Evolutionary conservation across 495 filamentous ascomycete species (phyloP).

Genomic region (Staphylotrichum tortipilum): DNA sequence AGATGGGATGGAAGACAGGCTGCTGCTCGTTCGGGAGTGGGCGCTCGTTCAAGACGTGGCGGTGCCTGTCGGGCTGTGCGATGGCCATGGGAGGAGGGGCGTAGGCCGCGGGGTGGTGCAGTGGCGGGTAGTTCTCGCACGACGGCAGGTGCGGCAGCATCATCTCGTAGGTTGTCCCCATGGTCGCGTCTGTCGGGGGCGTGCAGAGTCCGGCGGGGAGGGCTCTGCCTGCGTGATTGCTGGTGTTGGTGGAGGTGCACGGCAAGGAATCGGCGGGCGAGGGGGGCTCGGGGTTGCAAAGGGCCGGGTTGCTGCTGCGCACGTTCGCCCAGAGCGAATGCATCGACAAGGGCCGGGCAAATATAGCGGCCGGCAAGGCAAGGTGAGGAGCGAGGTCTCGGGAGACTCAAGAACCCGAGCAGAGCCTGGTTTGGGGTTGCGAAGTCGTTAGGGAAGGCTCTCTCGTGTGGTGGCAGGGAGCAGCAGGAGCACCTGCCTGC

Average conservation of each 20-base stretch:
- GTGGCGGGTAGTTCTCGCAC: constrained; percentile 33
- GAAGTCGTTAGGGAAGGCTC: too few relatives aligned
- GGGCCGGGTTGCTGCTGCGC: neutral
- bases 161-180: constrained; percentile 42
- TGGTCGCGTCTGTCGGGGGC: constrained; percentile 40
- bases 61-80: constrained; percentile 16
- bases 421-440: too few relatives aligned
- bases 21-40: constrained; percentile 22
- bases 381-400: too few relatives aligned
- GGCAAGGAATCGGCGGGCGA: constrained; percentile 4
- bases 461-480: too few relatives aligned
- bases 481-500: too few relatives aligned
- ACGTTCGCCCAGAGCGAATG: constrained; percentile 15
- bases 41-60: constrained; percentile 22
- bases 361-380: neutral
- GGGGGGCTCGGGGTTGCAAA: constrained; percentile 2
- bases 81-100: constrained; percentile 17
- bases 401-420: too few relatives aligned
- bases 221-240: too few relatives aligned
- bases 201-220: constrained; percentile 35
- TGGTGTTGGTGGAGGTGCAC: neutral
- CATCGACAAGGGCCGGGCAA: constrained; percentile 11
- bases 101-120: constrained; percentile 27
- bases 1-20: constrained; percentile 11
- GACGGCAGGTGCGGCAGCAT: constrained; percentile 31